Percentiles rank a stretch among this genome's conserved stretches.
Evolutionary conservation across 495 filamentous ascomycete genomes (phyloP).

Genomic region (Penicillium cosmopolitanum): DNA sequence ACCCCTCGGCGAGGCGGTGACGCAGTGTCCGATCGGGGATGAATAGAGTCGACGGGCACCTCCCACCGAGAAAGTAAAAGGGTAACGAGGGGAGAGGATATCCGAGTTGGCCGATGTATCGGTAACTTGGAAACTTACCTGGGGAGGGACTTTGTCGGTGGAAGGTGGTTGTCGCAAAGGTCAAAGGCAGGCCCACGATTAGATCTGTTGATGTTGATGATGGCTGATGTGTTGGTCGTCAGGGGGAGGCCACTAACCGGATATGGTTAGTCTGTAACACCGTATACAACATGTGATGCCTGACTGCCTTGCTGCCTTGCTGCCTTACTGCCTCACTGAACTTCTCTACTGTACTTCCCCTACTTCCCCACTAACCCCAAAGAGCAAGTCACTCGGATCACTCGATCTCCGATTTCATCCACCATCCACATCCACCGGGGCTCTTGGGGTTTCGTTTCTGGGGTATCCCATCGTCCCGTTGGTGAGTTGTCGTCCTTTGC

Average conservation of each 20-base stretch:
- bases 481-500: not conserved
- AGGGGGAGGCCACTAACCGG: constrained; percentile 33
- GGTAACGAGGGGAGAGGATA: constrained; percentile 11
- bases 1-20: constrained; percentile 47
- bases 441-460: constrained; percentile 9
- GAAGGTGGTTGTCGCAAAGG: constrained; percentile 24
- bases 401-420: constrained; percentile 21
- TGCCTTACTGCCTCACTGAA: not conserved
- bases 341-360: not conserved
- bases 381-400: constrained; percentile 17
- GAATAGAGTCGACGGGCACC: constrained; percentile 20
- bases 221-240: constrained; percentile 16
- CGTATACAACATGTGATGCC: not conserved
- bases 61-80: constrained; percentile 27
- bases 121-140: constrained; percentile 18
- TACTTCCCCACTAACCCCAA: constrained; percentile 5
- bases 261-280: constrained; percentile 5
- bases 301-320: not conserved
- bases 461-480: constrained; percentile 9
- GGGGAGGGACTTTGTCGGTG: constrained; percentile 20
- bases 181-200: too few relatives aligned
- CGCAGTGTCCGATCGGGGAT: constrained; percentile 32
- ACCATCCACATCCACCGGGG: constrained; percentile 22
- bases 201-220: constrained; percentile 23
- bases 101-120: constrained; percentile 1